Percentiles rank a stretch among this genome's conserved stretches.
phyloP scores from a whole-genome alignment of 179 eudicot genomes.

The Spinacia oleracea region DNA sequence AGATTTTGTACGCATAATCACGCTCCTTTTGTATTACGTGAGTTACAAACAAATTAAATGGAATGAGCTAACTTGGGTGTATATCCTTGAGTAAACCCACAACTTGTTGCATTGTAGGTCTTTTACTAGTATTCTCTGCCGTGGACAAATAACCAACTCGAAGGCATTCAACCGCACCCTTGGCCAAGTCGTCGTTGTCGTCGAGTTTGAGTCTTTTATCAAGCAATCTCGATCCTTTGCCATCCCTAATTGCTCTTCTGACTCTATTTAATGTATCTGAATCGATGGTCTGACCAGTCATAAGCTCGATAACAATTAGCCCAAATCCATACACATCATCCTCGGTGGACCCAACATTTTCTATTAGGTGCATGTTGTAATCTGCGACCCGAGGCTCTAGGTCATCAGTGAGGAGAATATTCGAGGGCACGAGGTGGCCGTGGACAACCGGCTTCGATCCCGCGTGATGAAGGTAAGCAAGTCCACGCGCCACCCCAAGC shows the following conservation, averaged over 20 bases:
- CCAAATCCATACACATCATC: slow-evolving; percentile 82
- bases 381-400: slow-evolving; percentile 80
- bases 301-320: slow-evolving; percentile 56
- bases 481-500: slow-evolving; percentile 88
- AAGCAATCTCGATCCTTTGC: slow-evolving; percentile 42
- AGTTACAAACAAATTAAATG: neutral
- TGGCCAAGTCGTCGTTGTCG: slow-evolving; percentile 43
- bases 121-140: slow-evolving; percentile 67
- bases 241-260: slow-evolving; percentile 58
- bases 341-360: slow-evolving; percentile 33
- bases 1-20: neutral
- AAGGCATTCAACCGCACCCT: slow-evolving; percentile 70
- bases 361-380: slow-evolving; percentile 47
- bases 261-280: slow-evolving; percentile 42
- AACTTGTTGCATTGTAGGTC: slow-evolving; percentile 94
- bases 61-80: slow-evolving; percentile 34
- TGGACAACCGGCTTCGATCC: slow-evolving; percentile 75
- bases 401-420: slow-evolving; percentile 61
- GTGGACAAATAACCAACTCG: slow-evolving; percentile 92
- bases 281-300: slow-evolving; percentile 46
- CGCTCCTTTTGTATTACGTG: slow-evolving; percentile 15
- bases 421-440: slow-evolving; percentile 80
- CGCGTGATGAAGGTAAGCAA: slow-evolving; percentile 94
- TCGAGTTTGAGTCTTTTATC: slow-evolving; percentile 63
- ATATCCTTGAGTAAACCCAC: slow-evolving; percentile 86